Conservation (phyloP, 768 basidiomycete species). For the Auricularia heimuer region DNA sequence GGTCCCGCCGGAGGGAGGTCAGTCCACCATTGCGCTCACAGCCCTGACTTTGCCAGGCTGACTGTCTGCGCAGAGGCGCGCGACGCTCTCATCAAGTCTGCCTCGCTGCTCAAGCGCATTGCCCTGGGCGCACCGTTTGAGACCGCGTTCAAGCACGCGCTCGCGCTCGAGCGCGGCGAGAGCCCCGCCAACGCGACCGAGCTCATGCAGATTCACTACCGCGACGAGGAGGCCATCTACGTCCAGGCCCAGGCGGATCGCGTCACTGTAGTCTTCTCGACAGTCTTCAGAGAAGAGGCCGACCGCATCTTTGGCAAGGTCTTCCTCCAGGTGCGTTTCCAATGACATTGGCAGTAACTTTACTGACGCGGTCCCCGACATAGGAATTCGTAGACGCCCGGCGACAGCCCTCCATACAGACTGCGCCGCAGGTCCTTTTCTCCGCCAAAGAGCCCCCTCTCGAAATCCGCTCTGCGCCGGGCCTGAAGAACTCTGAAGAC, state of each 20-base stretch:
- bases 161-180: slow-evolving; percentile 53
- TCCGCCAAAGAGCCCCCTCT: slow-evolving; percentile 90
- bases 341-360: background rate
- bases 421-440: slow-evolving; percentile 94
- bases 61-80: slow-evolving; percentile 50
- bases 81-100: slow-evolving; percentile 66
- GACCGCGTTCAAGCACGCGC: slow-evolving; percentile 72
- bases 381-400: slow-evolving; percentile 99
- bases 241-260: slow-evolving; percentile 88
- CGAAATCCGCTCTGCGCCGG: slow-evolving; percentile 84
- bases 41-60: background rate
- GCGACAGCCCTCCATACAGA: slow-evolving; percentile 83
- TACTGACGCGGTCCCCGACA: background rate
- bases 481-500: slow-evolving; percentile 74
- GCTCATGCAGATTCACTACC: slow-evolving; percentile 87
- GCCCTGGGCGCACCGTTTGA: slow-evolving; percentile 94
- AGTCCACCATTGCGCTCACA: slow-evolving; percentile 11
- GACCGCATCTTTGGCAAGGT: slow-evolving; percentile 95
- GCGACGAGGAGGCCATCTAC: slow-evolving; percentile 96
- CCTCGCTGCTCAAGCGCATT: slow-evolving; percentile 84
- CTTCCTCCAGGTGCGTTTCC: slow-evolving; percentile 75
- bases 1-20: slow-evolving; percentile 72
- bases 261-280: slow-evolving; percentile 96
- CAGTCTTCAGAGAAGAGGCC: slow-evolving; percentile 93
- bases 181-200: slow-evolving; percentile 60